Conservation (phyloP, 139 green algal genomes). For the Pleodorina starrii region DNA sequence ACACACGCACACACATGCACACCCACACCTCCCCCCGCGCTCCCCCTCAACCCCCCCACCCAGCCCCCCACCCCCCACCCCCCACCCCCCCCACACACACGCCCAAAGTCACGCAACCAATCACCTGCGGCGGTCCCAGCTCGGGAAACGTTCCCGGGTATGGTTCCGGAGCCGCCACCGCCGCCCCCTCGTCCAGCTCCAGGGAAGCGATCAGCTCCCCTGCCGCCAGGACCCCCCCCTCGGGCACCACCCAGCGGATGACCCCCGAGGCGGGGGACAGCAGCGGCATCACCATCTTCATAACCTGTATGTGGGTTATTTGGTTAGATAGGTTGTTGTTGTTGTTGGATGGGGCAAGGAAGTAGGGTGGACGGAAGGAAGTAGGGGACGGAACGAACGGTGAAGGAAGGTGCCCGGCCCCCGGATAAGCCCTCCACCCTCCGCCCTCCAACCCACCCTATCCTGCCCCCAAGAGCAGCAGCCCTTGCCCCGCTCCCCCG, state of each 20-base stretch:
- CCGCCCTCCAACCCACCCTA: no score
- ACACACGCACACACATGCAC: neutral
- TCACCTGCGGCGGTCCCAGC: slow-evolving; percentile 80
- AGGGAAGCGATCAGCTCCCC: slow-evolving; percentile 89
- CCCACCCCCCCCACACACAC: neutral
- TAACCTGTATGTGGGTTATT: slow-evolving; percentile 86
- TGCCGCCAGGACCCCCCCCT: slow-evolving; percentile 80
- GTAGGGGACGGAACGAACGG: no score
- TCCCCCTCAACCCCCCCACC: neutral
- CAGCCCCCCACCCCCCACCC: neutral
- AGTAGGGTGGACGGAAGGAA: no score
- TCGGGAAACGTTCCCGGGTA: slow-evolving; percentile 79
- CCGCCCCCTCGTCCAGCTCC: slow-evolving; percentile 79
- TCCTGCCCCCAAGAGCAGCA: no score
- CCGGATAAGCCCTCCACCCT: no score
- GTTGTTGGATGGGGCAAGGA: neutral
- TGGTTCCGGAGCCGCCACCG: slow-evolving; percentile 62
- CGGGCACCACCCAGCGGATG: slow-evolving; percentile 80
- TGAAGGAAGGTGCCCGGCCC: no score
- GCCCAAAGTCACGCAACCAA: neutral
- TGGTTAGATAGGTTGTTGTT: no score
- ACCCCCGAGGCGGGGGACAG: slow-evolving; percentile 80
- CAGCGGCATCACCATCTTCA: slow-evolving; percentile 97
- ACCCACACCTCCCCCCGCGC: neutral
- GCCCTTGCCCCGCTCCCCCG: no score